Evolutionary conservation across 805 yeast species (phyloP).

Genomic region (Lachancea thermotolerans): DNA sequence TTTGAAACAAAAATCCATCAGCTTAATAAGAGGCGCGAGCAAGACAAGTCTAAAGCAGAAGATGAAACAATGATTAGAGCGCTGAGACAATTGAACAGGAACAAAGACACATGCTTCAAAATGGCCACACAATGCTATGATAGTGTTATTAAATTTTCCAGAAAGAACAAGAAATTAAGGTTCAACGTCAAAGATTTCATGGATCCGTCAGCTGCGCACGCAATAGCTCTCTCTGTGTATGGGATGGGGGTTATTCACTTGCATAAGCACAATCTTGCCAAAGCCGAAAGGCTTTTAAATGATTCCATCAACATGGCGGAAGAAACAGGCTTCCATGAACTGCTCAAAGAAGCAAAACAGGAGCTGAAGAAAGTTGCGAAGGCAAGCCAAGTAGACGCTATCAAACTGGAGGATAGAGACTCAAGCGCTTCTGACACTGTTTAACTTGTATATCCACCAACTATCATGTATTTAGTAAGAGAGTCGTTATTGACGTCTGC

Average conservation of each 20-base stretch:
- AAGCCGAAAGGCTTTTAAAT: slow-evolving; percentile 54
- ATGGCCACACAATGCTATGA: slow-evolving; percentile 38
- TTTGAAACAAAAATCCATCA: slow-evolving; percentile 42
- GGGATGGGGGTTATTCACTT: slow-evolving; percentile 76
- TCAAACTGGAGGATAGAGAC: background rate
- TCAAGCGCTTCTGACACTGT: background rate
- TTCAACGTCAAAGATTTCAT: slow-evolving; percentile 32
- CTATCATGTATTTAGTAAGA: no score
- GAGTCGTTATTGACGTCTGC: no score
- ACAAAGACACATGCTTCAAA: slow-evolving; percentile 26
- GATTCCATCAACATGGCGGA: slow-evolving; percentile 68
- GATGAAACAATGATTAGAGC: slow-evolving; percentile 22
- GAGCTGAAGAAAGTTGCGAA: slow-evolving; percentile 51
- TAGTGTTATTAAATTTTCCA: slow-evolving; percentile 37
- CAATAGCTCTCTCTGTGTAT: slow-evolving; percentile 73
- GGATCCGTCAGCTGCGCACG: slow-evolving; percentile 46
- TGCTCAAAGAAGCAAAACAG: slow-evolving; percentile 56
- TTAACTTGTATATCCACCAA: background rate
- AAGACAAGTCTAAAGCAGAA: slow-evolving; percentile 15
- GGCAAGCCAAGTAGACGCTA: slow-evolving; percentile 12
- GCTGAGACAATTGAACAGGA: slow-evolving; percentile 21
- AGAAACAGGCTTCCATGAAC: slow-evolving; percentile 56
- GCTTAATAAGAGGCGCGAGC: slow-evolving; percentile 24
- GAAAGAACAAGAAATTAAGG: slow-evolving; percentile 29
- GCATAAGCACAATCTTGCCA: slow-evolving; percentile 48